A percentile compares a stretch with the other conserved stretches of the same genome.
phyloP scores from a whole-genome alignment of 139 green algal genomes.

The Penium margaritaceum region DNA sequence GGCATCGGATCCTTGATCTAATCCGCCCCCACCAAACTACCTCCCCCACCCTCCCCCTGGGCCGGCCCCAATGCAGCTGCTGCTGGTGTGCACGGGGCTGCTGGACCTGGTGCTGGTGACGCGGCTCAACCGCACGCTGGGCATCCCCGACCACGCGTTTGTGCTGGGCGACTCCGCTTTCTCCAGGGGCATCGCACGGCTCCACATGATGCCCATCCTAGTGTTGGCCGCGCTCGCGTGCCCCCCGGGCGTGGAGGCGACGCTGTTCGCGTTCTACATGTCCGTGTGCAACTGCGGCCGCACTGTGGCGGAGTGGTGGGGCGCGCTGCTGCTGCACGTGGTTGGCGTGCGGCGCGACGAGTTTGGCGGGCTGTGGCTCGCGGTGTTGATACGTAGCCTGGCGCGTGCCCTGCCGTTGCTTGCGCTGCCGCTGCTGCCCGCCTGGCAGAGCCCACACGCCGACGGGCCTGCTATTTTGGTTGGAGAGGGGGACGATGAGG shows the following conservation, averaged over 20 bases:
- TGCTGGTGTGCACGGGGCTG: constrained; percentile 25
- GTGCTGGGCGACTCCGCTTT: constrained; percentile 80
- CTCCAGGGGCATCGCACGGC: constrained; percentile 75
- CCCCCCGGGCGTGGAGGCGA: constrained; percentile 77
- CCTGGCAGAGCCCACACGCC: too few relatives aligned
- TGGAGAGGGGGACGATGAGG: too few relatives aligned
- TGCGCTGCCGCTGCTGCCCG: constrained; percentile 36
- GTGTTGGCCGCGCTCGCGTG: constrained; percentile 74
- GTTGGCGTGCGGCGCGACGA: constrained; percentile 28
- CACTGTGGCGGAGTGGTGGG: constrained; percentile 9
- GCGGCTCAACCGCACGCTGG: constrained; percentile 44
- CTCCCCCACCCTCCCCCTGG: background rate
- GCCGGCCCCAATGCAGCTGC: background rate
- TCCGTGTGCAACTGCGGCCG: constrained; percentile 66
- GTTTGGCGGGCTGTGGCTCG: constrained; percentile 33
- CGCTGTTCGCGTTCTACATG: constrained; percentile 95
- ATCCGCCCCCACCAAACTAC: background rate
- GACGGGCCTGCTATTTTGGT: too few relatives aligned
- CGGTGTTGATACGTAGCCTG: constrained; percentile 26
- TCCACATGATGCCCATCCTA: constrained; percentile 90
- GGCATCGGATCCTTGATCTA: background rate
- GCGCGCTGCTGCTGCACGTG: constrained; percentile 15
- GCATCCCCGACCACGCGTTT: constrained; percentile 79
- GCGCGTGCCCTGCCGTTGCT: constrained; percentile 17
- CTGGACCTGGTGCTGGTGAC: constrained; percentile 71